phyloP scores from a whole-genome alignment of 192 early-diverging fungal species.

The Jimgerdemannia lactiflua region DNA sequence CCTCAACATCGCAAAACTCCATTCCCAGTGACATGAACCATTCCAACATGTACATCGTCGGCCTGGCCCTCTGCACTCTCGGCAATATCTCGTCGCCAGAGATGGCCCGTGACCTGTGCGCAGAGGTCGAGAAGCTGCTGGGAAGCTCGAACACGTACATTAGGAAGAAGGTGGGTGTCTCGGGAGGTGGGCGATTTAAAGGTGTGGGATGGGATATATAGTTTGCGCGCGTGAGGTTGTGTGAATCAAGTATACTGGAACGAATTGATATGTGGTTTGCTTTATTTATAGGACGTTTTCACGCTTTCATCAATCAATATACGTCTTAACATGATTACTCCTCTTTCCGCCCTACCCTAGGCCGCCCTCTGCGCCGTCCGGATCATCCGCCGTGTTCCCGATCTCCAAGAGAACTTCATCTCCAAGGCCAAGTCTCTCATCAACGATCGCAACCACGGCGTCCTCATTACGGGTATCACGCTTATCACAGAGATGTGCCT shows the following conservation, averaged over 20 bases:
- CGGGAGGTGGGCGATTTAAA: neutral
- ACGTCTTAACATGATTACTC: neutral
- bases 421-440: slow-evolving; percentile 68
- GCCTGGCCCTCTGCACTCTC: slow-evolving; percentile 93
- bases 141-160: slow-evolving; percentile 91
- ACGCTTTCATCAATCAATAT: neutral
- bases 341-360: slow-evolving; percentile 27
- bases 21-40: slow-evolving; percentile 87
- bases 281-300: neutral
- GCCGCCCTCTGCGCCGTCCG: slow-evolving; percentile 92
- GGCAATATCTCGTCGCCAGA: slow-evolving; percentile 96
- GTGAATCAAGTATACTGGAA: too few species aligned
- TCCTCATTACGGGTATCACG: slow-evolving; percentile 87
- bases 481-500: slow-evolving; percentile 90
- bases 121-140: slow-evolving; percentile 92
- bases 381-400: slow-evolving; percentile 90
- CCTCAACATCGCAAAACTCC: neutral
- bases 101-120: slow-evolving; percentile 91
- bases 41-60: slow-evolving; percentile 94
- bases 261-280: neutral
- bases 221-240: neutral
- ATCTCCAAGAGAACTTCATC: slow-evolving; percentile 87
- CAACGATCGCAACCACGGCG: slow-evolving; percentile 94
- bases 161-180: slow-evolving; percentile 82
- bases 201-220: neutral